Base-by-base conservation (phyloP, 768 basidiomycete genomes). In the Russula vinacea region DNA sequence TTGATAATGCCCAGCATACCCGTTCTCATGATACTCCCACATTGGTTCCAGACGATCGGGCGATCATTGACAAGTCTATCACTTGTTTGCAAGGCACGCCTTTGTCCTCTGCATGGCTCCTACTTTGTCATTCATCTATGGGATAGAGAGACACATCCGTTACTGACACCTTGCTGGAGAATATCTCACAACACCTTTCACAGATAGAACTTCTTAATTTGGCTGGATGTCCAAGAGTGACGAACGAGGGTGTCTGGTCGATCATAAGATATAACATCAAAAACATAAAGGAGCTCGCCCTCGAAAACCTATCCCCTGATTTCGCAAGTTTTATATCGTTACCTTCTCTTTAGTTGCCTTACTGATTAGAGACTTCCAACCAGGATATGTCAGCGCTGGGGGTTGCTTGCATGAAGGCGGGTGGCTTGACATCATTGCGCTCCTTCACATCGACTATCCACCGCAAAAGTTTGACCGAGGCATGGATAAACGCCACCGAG, bases 1-100 rank as follows among this genome's bases (percentile, higher is more conserved):
- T 71, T 93, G 61, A 90, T 92, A 56, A 90, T 91, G 90, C 90
- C 90, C 16, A 86, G 83, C 62, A 69, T 70, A 1, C 71, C 74
- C 3, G 84, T 91, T 9, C 76, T 86, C 24, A 73, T 75, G 40
- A 73, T 80, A 7, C 70, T 92, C 24, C 74, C 74, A 1, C 53
- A 71, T 2, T 90, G 89, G 89, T 71, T 84, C 16, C 70, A 69
- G 11, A 60, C 72, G 10, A 83, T 78, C 2, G 78, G 79, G 0
- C 50, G 69, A 32, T 80, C 78, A 3, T 76, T 93, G 55, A 78
- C 77, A 35, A 83, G 76, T 64, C 74, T 93, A 53, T 85, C 84
- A 5, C 68, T 92, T 13, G 81, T 90, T 52, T 92, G 89, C 74
- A 88, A 86, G 79, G 90, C 85, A 62, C 62, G 77, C 60, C 19